Conservation (phyloP, 1,284 basidiomycete species). For the Pseudozyma hubeiensis region DNA sequence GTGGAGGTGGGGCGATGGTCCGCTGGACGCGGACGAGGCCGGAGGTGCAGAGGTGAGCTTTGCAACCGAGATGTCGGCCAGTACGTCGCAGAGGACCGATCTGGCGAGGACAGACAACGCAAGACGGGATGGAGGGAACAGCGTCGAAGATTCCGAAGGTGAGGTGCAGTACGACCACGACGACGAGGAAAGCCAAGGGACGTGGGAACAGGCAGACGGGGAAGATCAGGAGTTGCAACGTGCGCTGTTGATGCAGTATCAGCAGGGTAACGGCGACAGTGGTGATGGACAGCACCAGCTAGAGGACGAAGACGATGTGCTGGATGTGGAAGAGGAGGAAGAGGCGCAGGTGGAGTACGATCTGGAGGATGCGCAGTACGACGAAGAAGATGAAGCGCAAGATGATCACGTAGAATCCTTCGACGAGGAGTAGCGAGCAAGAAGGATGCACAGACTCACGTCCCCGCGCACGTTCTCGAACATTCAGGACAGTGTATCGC, state of each 20-base stretch:
- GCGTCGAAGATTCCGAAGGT: constrained; percentile 1
- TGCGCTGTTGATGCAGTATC: constrained; percentile 25
- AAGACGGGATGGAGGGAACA: not conserved
- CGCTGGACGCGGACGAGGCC: not conserved
- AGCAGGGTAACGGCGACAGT: not conserved
- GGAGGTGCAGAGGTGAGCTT: constrained; percentile 5
- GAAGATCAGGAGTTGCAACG: constrained; percentile 19
- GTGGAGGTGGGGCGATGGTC: constrained; percentile 26
- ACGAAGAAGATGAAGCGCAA: constrained; percentile 7
- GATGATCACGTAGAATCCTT: constrained; percentile 30
- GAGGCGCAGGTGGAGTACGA: constrained; percentile 8
- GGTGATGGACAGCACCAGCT: not conserved
- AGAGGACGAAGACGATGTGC: constrained; percentile 10
- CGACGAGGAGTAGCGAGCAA: constrained; percentile 5
- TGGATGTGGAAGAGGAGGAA: constrained; percentile 4
- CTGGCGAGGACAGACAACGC: not conserved
- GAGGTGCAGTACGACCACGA: not conserved
- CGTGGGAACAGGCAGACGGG: constrained; percentile 9
- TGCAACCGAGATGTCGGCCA: constrained; percentile 8
- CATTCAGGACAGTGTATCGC: no score
- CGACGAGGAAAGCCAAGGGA: not conserved
- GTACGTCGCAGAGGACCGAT: constrained; percentile 4
- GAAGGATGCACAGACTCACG: no score
- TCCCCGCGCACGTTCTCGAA: no score
- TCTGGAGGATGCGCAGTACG: constrained; percentile 8